Base-by-base conservation (phyloP, 208 protist genomes). In the Balamuthia mandrillaris region DNA sequence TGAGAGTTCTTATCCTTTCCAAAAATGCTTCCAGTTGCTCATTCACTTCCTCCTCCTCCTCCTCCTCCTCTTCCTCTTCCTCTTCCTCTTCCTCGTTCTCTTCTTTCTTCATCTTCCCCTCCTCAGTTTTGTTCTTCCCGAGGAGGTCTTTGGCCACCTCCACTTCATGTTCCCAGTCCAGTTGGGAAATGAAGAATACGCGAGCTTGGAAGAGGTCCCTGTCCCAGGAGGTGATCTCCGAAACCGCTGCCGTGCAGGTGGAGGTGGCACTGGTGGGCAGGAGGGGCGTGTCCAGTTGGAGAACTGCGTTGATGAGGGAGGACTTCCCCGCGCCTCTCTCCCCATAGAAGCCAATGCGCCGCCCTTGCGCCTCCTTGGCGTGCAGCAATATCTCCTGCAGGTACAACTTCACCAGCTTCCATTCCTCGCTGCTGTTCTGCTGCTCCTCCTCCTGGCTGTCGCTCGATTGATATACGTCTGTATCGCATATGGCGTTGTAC, bases 221-320 rank as follows among this genome's bases (percentile, higher is more conserved):
- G 63, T 72, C 63, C 63, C 63, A 72, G 63, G 63, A 7, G n/a
- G 27, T 47, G 63, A 72, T 45, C 63, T 72, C 63, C 35, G 63
- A 72, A 14, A 72, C 37, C 6, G 33, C 63, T 29, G 63, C 63
- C 63, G 63, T 72, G 63, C 63, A 72, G 29, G 63, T 72, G 1
- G 5, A 31, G 14, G 31, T 5, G 14, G 63, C 24, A 9, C n/a
- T 45, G 5, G 27, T 31, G 6, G 63, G 63, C 35, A 72, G 63
- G 37, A 72, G n/a, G 14, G 41, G 41, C n/a, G n/a, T n/a, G n/a
- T n/a, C n/a, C n/a, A 6, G 37, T 3, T 41, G 37, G 18, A 72
- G 63, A 41, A 72, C 47, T 33, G 63, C 63, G 33, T 72, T 72
- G 63, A 72, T 72, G 33, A 72, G 63, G 2, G 63, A 47, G 18